Conservation (phyloP, 1,139 yeast species). For the Suhomyces coccinellae region DNA sequence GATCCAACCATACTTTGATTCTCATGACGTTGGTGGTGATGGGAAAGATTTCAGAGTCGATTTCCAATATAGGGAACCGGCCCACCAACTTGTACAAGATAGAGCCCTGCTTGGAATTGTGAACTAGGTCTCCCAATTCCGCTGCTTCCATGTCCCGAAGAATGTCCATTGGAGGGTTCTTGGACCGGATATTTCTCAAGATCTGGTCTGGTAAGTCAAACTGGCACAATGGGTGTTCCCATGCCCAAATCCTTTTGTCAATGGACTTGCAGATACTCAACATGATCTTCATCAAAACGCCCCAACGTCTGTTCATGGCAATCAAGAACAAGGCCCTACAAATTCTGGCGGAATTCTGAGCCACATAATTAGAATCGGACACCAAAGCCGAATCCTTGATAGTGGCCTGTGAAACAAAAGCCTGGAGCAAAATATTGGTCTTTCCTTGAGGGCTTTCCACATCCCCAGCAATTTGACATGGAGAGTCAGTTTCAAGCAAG, state of each 20-base stretch:
- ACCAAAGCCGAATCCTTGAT: conserved; percentile 78
- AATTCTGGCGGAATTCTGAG: conserved; percentile 92
- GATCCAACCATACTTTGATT: conserved; percentile 64
- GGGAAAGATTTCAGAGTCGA: conserved; percentile 87
- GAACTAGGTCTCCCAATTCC: conserved; percentile 89
- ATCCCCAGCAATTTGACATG: conserved; percentile 83
- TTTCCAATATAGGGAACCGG: conserved; percentile 69
- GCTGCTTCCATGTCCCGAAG: conserved; percentile 70
- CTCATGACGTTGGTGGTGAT: conserved; percentile 85
- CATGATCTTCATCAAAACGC: conserved; percentile 70
- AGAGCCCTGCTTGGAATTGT: conserved; percentile 72
- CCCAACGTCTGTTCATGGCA: conserved; percentile 90
- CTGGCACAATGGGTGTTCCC: conserved; percentile 87
- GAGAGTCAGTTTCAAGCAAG: conserved; percentile 60
- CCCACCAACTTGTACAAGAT: conserved; percentile 61
- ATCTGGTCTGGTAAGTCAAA: conserved; percentile 76
- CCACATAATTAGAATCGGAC: conserved; percentile 90
- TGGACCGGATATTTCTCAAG: conserved; percentile 59
- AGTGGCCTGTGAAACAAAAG: conserved; percentile 74
- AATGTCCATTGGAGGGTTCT: conserved; percentile 67
- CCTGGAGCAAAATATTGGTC: conserved; percentile 83
- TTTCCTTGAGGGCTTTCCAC: conserved; percentile 79
- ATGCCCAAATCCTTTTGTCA: conserved; percentile 83
- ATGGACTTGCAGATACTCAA: conserved; percentile 82
- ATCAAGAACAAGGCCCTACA: conserved; percentile 86